Evolutionary conservation across 495 filamentous ascomycete species (phyloP), one percentile per base, ranked within the genome.

Genomic region (Chlorociboria aeruginascens): DNA sequence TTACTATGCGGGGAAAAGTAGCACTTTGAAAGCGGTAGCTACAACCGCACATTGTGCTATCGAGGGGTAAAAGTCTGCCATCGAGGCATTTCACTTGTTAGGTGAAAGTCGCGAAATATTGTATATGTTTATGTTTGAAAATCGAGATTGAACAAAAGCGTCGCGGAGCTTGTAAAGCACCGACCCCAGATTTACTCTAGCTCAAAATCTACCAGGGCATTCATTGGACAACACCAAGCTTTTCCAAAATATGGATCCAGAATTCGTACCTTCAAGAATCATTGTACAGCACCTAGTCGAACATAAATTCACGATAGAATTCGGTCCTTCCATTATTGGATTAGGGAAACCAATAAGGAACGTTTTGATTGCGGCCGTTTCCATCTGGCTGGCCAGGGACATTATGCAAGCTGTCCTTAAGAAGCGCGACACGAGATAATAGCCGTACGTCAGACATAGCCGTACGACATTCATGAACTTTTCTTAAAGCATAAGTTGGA

Each of bases 1-100:
- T 60, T 76, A 98, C 92, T 98, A 98, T 53, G 92, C 86, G 14
- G 92, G 92, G 64, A 95, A 93, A 32, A 98, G 77, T 36, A 98
- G 78, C 45, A 95, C 69, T 69, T 97, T 98, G 60, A 98, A 79
- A 17, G 90, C 92, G 8, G 86, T 82, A 41, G 89, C 85, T 51
- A 88, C 79, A 53, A 94, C 66, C 53, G 87, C 86, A 70, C 83
- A 88, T 69, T 98, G 89, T 58, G 78, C 69, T 68, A 94, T 73
- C 43, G 87, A 83, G 38, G 89, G 89, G 61, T 89, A 89, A 39
- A 82, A 60, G 45, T 92, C 83, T 57, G 81, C 73, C 88, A 95
- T 95, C 60, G 65, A 47, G 45, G 39, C 57, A 60, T 60, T 29
- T 48, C 53, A 25, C 20, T 25, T 4, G 20, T 25, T 25, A 4